Evolutionary conservation across 176 grass and related monocot genomes (phyloP).

Genomic region (Oryza nivara): DNA sequence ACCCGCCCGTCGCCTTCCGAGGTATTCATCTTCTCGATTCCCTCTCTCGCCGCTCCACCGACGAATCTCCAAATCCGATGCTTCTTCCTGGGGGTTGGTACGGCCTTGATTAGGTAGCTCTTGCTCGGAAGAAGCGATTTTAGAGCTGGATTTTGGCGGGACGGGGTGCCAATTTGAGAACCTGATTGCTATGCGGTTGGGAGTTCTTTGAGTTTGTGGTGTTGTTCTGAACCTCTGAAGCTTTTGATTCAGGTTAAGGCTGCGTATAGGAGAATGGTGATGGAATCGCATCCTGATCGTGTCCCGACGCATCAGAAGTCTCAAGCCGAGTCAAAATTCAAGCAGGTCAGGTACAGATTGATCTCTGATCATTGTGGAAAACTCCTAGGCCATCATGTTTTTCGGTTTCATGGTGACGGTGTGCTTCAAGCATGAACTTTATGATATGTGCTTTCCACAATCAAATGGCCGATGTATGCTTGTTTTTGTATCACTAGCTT

Average conservation of each 20-base stretch:
- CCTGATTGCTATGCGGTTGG: background rate
- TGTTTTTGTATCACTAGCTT: slow-evolving; percentile 8
- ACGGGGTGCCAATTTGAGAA: background rate
- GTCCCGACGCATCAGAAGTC: slow-evolving; percentile 65
- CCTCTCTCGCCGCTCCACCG: background rate
- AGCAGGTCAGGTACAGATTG: slow-evolving; percentile 56
- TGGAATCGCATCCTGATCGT: slow-evolving; percentile 78
- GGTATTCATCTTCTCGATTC: slow-evolving; percentile 34
- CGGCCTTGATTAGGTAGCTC: background rate
- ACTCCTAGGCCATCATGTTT: background rate
- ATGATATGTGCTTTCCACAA: background rate
- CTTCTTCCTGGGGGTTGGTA: background rate
- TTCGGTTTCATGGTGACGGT: background rate
- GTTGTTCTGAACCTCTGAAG: background rate
- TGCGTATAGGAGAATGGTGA: slow-evolving; percentile 74
- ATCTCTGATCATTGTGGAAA: background rate
- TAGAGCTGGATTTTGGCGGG: background rate
- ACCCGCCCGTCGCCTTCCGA: slow-evolving; percentile 59
- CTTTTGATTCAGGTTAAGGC: slow-evolving; percentile 67
- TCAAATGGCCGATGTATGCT: background rate
- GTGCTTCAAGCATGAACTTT: background rate
- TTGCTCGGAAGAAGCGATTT: background rate
- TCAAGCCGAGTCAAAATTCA: slow-evolving; percentile 79
- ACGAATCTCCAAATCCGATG: background rate
- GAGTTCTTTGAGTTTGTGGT: background rate